Evolutionary conservation across 2,329 filamentous ascomycete species (phyloP), one percentile per base, ranked within the genome.

Genomic region (Talaromyces sp.): DNA sequence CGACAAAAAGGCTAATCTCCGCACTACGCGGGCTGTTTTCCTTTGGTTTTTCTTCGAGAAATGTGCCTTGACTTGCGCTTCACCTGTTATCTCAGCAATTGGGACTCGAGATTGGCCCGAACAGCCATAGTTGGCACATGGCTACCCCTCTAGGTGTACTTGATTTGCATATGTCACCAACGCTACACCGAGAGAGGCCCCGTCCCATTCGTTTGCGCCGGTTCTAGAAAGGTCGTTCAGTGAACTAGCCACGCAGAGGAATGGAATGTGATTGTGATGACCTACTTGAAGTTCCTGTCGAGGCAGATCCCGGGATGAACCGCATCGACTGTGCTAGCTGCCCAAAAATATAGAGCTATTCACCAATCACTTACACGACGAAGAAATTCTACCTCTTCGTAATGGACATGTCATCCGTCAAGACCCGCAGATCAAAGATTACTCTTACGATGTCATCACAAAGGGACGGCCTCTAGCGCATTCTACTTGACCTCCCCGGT

Each of bases 101-200:
- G 19, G 45, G 22, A 39, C 9, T 43, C 37, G 14, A 57, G 60
- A 66, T 60, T 66, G 60, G 47, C 64, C 41, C 3, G 11, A 57
- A 24, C 39, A 14, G 33, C 31, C 60, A 43, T 60, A 22, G n/a
- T 60, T 61, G 64, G 60, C 64, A 59, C 43, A 66, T 39, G 54
- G 61, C 39, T 58, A 50, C 31, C 33, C 57, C 41, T 54, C 33
- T 37, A 43, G 19, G 35, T 59, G 60, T 43, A n/a, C 33, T 59
- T 50, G 39, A 39, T 45, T 63, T 66, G 64, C 64, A 56, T 66
- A 59, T 66, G 56, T 66, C 64, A 66, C 64, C 64, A 66, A 66
- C 64, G 35, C 41, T 35, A 57, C 35, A 50, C 47, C 43, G 52
- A 27, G 45, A 54, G 47, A 57, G 27, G 56, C 14, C 47, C 24